phyloP scores from a whole-genome alignment of 495 filamentous ascomycete genomes.

The Penicillium nucicola region DNA sequence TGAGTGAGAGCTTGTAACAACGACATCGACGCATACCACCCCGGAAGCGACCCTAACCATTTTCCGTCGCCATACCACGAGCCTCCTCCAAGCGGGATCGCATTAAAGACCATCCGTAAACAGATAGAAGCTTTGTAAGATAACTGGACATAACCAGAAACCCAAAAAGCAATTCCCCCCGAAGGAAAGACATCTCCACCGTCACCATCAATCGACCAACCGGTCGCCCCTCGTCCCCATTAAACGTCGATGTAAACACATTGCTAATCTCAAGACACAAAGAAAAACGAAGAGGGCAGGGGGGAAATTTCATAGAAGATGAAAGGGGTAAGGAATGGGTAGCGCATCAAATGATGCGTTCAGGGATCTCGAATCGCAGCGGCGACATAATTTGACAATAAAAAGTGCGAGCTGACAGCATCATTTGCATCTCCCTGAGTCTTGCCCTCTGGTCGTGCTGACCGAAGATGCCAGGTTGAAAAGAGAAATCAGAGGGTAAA shows the following conservation, averaged over 20 bases:
- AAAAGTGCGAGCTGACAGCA: conserved; percentile 21
- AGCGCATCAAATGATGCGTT: conserved; percentile 18
- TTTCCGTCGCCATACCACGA: conserved; percentile 47
- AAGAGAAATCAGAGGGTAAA: conserved; percentile 21
- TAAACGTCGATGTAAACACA: conserved; percentile 26
- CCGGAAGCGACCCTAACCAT: conserved; percentile 52
- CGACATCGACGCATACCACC: conserved; percentile 48
- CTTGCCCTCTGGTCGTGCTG: conserved; percentile 13
- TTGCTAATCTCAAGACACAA: conserved; percentile 2
- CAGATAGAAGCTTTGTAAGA: neutral
- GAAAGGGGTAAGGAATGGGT: conserved; percentile 9
- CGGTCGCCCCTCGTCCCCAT: conserved; percentile 28
- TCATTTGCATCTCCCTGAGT: conserved; percentile 40
- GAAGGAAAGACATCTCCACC: conserved; percentile 14
- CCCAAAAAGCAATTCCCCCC: conserved; percentile 7
- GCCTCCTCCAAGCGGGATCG: conserved; percentile 8
- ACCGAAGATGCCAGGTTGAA: conserved; percentile 2
- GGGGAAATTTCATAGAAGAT: conserved; percentile 11
- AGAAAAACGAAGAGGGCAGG: conserved; percentile 16
- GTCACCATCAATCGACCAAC: conserved; percentile 11
- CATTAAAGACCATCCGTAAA: neutral
- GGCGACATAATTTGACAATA: conserved; percentile 18
- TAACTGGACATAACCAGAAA: conserved; percentile 10
- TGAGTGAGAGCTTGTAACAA: neutral
- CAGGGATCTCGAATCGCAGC: conserved; percentile 24